These are phyloP conservation scores for Micractinium conductrix DNA, from an alignment of 139 green algal genomes.

Conservation along the genomic window DNA sequence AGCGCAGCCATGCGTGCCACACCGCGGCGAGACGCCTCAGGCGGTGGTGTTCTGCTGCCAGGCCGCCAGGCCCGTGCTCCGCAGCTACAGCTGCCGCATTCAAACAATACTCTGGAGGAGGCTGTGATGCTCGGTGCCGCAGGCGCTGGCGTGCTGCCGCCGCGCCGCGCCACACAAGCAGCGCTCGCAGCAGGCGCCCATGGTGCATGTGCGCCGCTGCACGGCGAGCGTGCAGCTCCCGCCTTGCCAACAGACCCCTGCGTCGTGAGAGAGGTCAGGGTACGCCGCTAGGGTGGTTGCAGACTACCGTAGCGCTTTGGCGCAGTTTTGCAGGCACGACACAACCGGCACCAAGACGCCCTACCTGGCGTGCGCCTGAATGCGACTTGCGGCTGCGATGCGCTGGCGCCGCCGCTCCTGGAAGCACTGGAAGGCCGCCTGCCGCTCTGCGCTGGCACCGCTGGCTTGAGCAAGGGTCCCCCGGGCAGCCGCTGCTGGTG, in stretches of 20 bases:
- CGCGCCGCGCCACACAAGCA: background rate
- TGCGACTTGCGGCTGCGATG: background rate
- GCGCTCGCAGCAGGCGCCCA: background rate
- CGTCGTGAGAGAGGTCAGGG: background rate
- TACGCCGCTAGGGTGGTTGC: background rate
- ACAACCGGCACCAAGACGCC: no score
- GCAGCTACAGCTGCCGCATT: background rate
- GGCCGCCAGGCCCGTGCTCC: background rate
- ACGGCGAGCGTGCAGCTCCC: background rate
- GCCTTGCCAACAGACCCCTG: background rate
- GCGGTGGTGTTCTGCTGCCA: background rate
- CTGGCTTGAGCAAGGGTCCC: no score
- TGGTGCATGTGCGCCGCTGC: background rate
- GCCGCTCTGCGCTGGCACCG: background rate
- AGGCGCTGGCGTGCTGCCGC: background rate
- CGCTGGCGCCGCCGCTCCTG: background rate
- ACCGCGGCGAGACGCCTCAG: background rate
- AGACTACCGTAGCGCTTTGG: no score
- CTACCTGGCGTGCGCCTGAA: slow-evolving; percentile 11
- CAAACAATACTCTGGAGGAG: background rate
- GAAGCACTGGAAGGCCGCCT: background rate
- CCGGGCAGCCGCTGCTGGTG: no score
- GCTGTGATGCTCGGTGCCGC: background rate
- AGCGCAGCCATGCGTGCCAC: background rate
- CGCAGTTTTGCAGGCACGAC: no score